phyloP scores from a whole-genome alignment of 106 monocot species.

The Phalaenopsis aphrodite region DNA sequence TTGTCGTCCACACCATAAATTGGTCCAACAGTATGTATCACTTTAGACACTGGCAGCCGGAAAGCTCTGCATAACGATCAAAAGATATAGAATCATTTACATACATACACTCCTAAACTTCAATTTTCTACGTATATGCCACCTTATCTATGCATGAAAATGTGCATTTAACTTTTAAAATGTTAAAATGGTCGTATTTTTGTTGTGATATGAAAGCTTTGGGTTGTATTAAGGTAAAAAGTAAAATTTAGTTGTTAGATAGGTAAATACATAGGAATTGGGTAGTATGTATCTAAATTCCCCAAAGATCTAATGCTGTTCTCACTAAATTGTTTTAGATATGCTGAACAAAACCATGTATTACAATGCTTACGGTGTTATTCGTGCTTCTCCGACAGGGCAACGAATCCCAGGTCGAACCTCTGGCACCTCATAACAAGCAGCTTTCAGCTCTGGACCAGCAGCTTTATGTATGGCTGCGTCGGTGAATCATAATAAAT shows the following conservation, averaged over 20 bases:
- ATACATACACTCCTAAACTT: too few species aligned
- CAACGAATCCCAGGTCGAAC: constrained; percentile 70
- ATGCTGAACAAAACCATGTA: constrained; percentile 1
- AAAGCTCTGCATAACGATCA: constrained; percentile 59
- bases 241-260: too few species aligned
- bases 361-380: constrained; percentile 58
- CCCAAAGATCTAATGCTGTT: background rate
- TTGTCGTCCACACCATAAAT: constrained; percentile 60
- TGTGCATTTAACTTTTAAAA: too few species aligned
- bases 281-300: too few species aligned
- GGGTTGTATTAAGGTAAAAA: too few species aligned
- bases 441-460: constrained; percentile 63
- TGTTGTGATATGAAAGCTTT: too few species aligned
- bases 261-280: too few species aligned
- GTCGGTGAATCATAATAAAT: background rate
- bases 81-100: background rate
- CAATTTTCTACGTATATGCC: too few species aligned
- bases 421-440: constrained; percentile 58
- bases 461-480: constrained; percentile 95
- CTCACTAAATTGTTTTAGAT: background rate
- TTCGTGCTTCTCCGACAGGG: constrained; percentile 88
- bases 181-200: too few species aligned
- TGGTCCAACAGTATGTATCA: constrained; percentile 97
- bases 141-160: too few species aligned
- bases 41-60: constrained; percentile 58